phyloP scores from a whole-genome alignment of 192 early-diverging fungal genomes.

The Lunasporangiospora selenospora region DNA sequence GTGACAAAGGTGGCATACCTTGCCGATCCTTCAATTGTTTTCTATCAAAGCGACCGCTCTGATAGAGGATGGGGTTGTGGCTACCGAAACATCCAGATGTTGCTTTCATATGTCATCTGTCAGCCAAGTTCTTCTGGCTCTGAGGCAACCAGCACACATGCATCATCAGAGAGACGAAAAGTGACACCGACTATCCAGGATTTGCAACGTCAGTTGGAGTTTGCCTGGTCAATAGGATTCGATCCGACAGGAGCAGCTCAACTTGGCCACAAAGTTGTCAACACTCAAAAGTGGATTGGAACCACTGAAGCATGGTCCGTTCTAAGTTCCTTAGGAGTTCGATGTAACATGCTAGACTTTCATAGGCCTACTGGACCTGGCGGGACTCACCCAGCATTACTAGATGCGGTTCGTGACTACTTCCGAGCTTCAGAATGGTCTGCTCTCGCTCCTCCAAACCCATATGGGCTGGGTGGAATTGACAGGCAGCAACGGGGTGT shows the following conservation, averaged over 20 bases:
- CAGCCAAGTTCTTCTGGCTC: constrained; percentile 4
- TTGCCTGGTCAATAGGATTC: constrained; percentile 50
- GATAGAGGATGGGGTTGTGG: constrained; percentile 77
- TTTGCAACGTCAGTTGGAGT: constrained; percentile 31
- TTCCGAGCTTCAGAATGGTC: constrained; percentile 48
- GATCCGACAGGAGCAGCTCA: constrained; percentile 65
- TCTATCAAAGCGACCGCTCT: constrained; percentile 23
- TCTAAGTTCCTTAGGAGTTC: constrained; percentile 62
- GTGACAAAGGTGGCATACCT: constrained; percentile 31
- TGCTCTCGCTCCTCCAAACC: constrained; percentile 12
- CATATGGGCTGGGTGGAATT: too few species aligned
- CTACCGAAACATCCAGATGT: constrained; percentile 75
- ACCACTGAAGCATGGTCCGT: constrained; percentile 72
- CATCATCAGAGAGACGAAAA: background rate
- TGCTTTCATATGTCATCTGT: constrained; percentile 56
- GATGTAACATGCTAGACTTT: constrained; percentile 69
- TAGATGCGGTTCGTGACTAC: constrained; percentile 64
- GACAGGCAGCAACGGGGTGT: background rate
- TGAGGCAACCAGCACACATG: background rate
- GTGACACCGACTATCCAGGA: constrained; percentile 18
- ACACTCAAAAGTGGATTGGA: constrained; percentile 75
- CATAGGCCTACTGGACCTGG: constrained; percentile 61
- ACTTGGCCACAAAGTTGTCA: constrained; percentile 56
- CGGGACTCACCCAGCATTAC: constrained; percentile 59
- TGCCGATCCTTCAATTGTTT: constrained; percentile 18